phyloP scores from a whole-genome alignment of 331 rosid species.

The Acacia concinna region DNA sequence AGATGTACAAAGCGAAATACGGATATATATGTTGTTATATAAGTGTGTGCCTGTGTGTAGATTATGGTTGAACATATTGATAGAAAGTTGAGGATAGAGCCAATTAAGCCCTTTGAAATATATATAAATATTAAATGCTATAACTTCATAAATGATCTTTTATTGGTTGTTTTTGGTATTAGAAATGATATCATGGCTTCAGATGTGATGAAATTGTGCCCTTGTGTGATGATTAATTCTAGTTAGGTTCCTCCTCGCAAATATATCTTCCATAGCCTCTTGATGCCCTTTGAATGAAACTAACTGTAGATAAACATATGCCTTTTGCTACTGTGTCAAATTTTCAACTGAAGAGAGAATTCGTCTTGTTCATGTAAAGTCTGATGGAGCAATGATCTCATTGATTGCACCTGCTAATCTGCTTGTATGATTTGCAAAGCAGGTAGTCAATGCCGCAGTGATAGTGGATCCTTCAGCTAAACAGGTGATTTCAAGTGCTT shows the following conservation, averaged over 20 bases:
- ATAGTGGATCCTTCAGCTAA: constrained; percentile 83
- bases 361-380: too few relatives aligned
- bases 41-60: not conserved
- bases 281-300: not conserved
- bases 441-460: constrained; percentile 84
- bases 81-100: not conserved
- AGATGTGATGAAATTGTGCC: not conserved
- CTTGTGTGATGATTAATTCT: not conserved
- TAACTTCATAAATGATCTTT: not conserved
- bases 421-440: not conserved
- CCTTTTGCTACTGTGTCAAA: not conserved
- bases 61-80: not conserved
- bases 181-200: not conserved
- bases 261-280: not conserved
- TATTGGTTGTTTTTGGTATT: too few relatives aligned
- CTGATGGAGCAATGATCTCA: not conserved
- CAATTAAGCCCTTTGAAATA: not conserved
- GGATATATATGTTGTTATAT: not conserved
- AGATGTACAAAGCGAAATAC: not conserved
- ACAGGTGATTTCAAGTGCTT: constrained; percentile 64
- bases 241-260: not conserved
- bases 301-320: not conserved
- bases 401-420: not conserved
- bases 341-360: not conserved
- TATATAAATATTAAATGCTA: not conserved